Evolutionary conservation across 2,329 filamentous ascomycete genomes (phyloP), one percentile per base, ranked within the genome.

Genomic region (Alternaria panax): DNA sequence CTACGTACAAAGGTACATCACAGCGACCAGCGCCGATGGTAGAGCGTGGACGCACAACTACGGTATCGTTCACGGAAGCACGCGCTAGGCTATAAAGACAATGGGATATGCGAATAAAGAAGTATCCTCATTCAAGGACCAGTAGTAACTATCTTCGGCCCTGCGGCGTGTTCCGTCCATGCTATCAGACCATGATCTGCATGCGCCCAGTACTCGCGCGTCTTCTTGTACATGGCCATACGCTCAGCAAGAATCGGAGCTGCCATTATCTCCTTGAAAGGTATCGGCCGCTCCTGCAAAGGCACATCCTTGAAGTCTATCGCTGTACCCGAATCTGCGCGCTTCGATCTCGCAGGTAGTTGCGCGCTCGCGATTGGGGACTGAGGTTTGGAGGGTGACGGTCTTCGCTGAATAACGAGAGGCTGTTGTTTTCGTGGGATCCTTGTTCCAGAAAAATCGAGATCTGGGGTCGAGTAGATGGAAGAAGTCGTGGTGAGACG

Each of bases 151-250:
- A 34, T 11, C 45, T 60, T 63, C 30, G 60, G 53, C 7, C 45
- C 41, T 22, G 25, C 45, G 20, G 59, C 52, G 38, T 46, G 55
- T 32, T 38, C 56, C 0, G 71, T 70, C 74, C 75, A 77, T 36
- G 73, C 71, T 4, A 46, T 60, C 36, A 76, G 42, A 7, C 73
- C 75, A 59, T 77, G 74, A 46, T 76, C 72, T n/a, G 70, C 71
- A 48, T 57, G 65, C 11, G 75, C 74, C 75, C 75, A 77, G 54
- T 76, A 77, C 3, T 75, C 66, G 32, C 73, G 69, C n/a, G 72
- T 70, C 57, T 64, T 69, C 60, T 72, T 69, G 45, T 77, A 77
- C 54, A 74, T 36, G 32, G 54, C 64, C 74, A 77, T 75, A 5
- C 75, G 64, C 38, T 73, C 67, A 25, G 60, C 60, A 30, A 73